Conservation (phyloP, 1,139 yeast genomes). For the Pichia terricola region DNA sequence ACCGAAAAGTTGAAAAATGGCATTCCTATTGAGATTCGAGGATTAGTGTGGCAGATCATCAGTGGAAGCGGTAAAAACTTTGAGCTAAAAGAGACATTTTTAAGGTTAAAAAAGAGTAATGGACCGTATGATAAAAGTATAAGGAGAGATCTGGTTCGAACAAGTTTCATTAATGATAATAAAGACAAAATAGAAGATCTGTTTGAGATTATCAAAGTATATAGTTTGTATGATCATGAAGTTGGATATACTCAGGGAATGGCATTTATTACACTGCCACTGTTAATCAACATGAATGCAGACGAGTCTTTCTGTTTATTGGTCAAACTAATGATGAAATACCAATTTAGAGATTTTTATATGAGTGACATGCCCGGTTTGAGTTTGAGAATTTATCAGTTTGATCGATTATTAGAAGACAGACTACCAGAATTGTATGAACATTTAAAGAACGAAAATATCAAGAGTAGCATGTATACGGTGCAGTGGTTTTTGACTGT, state of each 20-base stretch:
- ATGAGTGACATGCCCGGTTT: conserved; percentile 91
- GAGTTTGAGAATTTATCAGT: conserved; percentile 75
- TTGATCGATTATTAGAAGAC: conserved; percentile 74
- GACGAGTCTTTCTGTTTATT: conserved; percentile 78
- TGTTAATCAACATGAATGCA: conserved; percentile 72
- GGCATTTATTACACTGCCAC: conserved; percentile 85
- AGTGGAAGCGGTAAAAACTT: conserved; percentile 63
- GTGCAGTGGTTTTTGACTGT: conserved; percentile 93
- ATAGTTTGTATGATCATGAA: conserved; percentile 78
- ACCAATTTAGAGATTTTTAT: conserved; percentile 66
- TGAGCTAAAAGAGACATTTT: conserved; percentile 59
- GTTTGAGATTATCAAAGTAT: conserved; percentile 70
- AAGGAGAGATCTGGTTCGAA: conserved; percentile 72
- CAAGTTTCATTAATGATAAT: conserved; percentile 60
- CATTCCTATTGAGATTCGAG: conserved; percentile 76
- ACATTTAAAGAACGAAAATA: conserved; percentile 77
- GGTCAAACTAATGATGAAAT: conserved; percentile 76
- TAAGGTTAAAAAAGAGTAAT: conserved; percentile 39
- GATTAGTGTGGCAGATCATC: conserved; percentile 86
- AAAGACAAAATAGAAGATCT: conserved; percentile 49
- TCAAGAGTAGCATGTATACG: conserved; percentile 88
- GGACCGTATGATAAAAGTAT: conserved; percentile 72
- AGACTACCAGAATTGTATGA: conserved; percentile 56
- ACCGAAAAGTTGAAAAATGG: conserved; percentile 52
- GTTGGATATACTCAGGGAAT: conserved; percentile 98